Base-by-base conservation (phyloP, 108 stramenopile species). In the Pseudonitzschia multiseries region DNA sequence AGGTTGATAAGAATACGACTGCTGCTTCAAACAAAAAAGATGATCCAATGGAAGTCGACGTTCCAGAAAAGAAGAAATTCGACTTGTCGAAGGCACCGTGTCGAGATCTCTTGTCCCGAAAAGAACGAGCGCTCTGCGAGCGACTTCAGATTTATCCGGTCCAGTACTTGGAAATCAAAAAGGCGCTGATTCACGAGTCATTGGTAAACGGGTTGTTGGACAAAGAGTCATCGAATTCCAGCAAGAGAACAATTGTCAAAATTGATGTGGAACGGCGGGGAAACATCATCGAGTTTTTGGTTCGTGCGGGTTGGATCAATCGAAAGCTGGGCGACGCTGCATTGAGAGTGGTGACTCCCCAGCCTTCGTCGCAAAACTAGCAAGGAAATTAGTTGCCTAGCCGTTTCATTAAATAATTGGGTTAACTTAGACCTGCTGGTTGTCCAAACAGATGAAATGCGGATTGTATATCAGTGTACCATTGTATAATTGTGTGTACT, bases 221-320 rank as follows among this genome's bases (percentile, higher is more conserved):
- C 78, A 79, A 86, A 44, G 88, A 80, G 69, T 46, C 56, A 20
- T 17, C 83, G 57, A 56, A 69, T 54, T 76, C 66, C 6, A 57
- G 78, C 41, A 62, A 70, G 15, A 73, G 79, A n/a, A 67, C 76
- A 8, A 68, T 95, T 31, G 82, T 92, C 43, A 89, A 87, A 65
- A 78, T 96, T 41, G 92, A 96, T 64, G 75, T 91, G 15, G 78
- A 80, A 29, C 82, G 89, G 67, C 65, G 80, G 62, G 88, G 87
- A 46, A 75, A 90, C 60, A 69, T 91, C 28, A 75, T 95, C 61
- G 90, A 95, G 63, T 95, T 95, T 69, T 77, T 93, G 50, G 63
- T 93, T 43, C 70, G 82, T 69, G 82, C 94, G 28, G 91, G 94
- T 26, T 95, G 94, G 94, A 89, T 95, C 56, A 83, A 85, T 9